Percentiles rank a stretch among this genome's conserved stretches.
Conservation (phyloP, 2,329 filamentous ascomycete genomes). For the Paracorniculantispora psalliotae region DNA sequence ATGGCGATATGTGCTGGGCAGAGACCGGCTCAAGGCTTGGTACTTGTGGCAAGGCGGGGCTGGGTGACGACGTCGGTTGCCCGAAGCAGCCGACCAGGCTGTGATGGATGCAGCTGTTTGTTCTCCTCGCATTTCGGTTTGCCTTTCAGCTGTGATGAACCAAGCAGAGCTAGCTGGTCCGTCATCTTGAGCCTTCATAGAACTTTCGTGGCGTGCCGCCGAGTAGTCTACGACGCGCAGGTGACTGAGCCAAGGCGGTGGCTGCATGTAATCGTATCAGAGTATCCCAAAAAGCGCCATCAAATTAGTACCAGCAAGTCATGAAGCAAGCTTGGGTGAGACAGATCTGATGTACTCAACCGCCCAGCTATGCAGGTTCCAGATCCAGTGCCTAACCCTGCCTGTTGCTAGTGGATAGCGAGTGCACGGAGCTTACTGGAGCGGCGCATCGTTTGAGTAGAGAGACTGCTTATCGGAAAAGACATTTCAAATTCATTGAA, state of each 20-base stretch:
- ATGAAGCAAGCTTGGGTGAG: background rate
- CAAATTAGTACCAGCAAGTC: background rate
- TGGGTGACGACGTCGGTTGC: background rate
- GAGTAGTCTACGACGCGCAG: background rate
- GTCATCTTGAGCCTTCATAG: background rate
- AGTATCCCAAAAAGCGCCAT: background rate
- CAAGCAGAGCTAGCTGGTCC: background rate
- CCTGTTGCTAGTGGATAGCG: background rate
- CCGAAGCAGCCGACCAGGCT: background rate
- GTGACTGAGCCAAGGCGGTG: background rate
- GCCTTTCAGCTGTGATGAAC: background rate
- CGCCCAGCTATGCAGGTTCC: background rate
- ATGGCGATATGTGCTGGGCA: background rate
- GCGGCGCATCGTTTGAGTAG: no score
- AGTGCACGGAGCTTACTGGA: no score
- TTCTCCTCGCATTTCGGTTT: background rate
- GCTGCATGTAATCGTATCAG: background rate
- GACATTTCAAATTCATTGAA: no score
- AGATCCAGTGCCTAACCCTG: background rate
- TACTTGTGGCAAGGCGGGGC: background rate
- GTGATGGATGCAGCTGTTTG: background rate
- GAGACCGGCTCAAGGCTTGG: background rate
- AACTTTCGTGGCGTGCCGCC: background rate
- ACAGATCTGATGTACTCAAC: background rate
- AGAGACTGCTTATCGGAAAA: no score